Conservation (phyloP, 352 stramenopile genomes). For the Globisporangium solare region DNA sequence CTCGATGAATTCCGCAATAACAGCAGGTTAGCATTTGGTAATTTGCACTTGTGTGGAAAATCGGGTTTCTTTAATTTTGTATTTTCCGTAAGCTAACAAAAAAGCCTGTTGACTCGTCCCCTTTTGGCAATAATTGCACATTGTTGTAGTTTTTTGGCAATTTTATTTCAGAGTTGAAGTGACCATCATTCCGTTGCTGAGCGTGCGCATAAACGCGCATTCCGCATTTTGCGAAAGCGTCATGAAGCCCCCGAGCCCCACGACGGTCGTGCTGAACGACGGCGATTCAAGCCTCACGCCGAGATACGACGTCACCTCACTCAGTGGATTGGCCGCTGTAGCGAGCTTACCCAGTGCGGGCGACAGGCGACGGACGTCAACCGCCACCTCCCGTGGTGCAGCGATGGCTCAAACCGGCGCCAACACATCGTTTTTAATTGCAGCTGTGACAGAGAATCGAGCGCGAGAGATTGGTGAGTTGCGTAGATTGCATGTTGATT, state of each 20-base stretch:
- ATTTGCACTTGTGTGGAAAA: too few relatives aligned
- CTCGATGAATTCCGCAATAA: too few relatives aligned
- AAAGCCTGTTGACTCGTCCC: too few relatives aligned
- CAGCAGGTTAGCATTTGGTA: too few relatives aligned
- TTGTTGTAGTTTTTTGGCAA: too few relatives aligned
- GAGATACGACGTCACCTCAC: slow-evolving; percentile 12
- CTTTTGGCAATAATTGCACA: too few relatives aligned
- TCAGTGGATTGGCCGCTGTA: neutral
- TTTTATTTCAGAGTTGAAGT: neutral
- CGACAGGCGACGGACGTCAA: neutral
- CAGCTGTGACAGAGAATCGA: slow-evolving; percentile 14
- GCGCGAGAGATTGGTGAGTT: slow-evolving; percentile 13
- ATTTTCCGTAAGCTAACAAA: too few relatives aligned
- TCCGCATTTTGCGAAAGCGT: neutral
- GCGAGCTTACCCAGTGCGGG: neutral
- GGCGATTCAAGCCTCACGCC: neutral
- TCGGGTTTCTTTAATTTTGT: too few relatives aligned
- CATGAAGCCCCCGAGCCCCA: neutral
- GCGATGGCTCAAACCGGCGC: neutral
- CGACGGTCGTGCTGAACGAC: slow-evolving; percentile 10
- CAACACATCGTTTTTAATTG: slow-evolving; percentile 14
- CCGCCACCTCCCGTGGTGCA: slow-evolving; percentile 5
- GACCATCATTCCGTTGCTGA: neutral
- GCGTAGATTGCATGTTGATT: neutral
- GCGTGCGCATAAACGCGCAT: neutral